Evolutionary conservation across 345 rosid species (phyloP), one percentile per base, ranked within the genome.

Genomic region (Ricinus communis): DNA sequence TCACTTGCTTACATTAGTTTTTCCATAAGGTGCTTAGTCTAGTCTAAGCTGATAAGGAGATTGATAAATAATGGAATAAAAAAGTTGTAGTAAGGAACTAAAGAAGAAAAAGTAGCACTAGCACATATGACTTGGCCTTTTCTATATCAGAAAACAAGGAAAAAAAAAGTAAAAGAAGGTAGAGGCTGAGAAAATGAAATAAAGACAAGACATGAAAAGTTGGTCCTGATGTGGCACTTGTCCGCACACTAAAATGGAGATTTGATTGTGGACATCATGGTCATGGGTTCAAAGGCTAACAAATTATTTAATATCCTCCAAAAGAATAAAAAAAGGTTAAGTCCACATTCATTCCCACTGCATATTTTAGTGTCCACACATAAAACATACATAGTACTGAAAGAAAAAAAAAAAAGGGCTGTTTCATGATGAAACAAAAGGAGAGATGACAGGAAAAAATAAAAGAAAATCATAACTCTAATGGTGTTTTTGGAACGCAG

Each of bases 161-260:
- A 41, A 18, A 36, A 60, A 18, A 40, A 30, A 21, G 52, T 16
- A 62, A 57, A 28, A n/a, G n/a, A n/a, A n/a, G n/a, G 5, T 22
- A 18, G 41, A 65, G 49, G 65, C 49, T 55, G 22, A 55, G 49
- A 31, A 30, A 47, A 18, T 56, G 31, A 21, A 33, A 46, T 10
- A 40, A 36, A 31, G 49, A 57, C 38, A 52, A 62, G 18, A 27
- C 21, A 30, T 10, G 12, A 46, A 36, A 57, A 57, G 66, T 59
- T 57, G 28, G 7, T 66, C 5, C 24, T 66, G 71, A 58, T 18
- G 58, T 56, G 50, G 63, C 65, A 56, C 46, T 24, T 65, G n/a
- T 62, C 22, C 38, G 21, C 51, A 45, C 25, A 45, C 41, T 8
- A 53, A 40, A 62, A 8, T 28, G 2, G 27, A 57, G 72, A 66